These are phyloP conservation scores for Lumnitzera littorea DNA, from an alignment of 345 rosid genomes.

Conservation along the genomic window DNA sequence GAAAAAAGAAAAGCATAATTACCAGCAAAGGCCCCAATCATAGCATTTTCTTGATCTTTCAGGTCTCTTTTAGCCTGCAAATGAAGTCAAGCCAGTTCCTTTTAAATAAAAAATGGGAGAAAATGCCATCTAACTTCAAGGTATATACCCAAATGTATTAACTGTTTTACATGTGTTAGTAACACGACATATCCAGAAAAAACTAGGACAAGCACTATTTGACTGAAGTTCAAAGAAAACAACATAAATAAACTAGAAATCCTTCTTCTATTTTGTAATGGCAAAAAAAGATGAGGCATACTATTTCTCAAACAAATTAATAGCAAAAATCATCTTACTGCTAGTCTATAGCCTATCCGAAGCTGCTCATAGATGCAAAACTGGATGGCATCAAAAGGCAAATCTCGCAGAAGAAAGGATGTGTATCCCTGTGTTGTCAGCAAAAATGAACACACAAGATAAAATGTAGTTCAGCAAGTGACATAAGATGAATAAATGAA, in stretches of 20 bases:
- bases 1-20: not conserved
- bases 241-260: too few relatives aligned
- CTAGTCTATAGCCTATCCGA: constrained; percentile 72
- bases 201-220: too few relatives aligned
- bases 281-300: too few relatives aligned
- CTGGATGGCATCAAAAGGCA: constrained; percentile 95
- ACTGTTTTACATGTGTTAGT: too few relatives aligned
- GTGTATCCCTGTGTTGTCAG: constrained; percentile 61
- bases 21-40: constrained; percentile 93
- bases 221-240: too few relatives aligned
- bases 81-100: not conserved
- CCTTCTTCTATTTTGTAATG: too few relatives aligned
- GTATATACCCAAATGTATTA: too few relatives aligned
- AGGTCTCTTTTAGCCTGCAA: constrained; percentile 72
- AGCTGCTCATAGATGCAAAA: constrained; percentile 97
- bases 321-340: constrained; percentile 32
- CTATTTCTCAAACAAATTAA: not conserved
- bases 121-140: not conserved
- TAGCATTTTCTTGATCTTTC: constrained; percentile 84
- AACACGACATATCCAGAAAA: too few relatives aligned
- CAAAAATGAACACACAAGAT: too few relatives aligned
- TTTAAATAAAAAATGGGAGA: not conserved
- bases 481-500: not conserved
- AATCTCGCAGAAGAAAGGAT: constrained; percentile 80
- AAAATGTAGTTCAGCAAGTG: too few relatives aligned